A percentile compares a stretch with the other conserved stretches of the same genome.
Conservation (phyloP, 179 eudicot genomes). For the Sideroxylon spinosum region DNA sequence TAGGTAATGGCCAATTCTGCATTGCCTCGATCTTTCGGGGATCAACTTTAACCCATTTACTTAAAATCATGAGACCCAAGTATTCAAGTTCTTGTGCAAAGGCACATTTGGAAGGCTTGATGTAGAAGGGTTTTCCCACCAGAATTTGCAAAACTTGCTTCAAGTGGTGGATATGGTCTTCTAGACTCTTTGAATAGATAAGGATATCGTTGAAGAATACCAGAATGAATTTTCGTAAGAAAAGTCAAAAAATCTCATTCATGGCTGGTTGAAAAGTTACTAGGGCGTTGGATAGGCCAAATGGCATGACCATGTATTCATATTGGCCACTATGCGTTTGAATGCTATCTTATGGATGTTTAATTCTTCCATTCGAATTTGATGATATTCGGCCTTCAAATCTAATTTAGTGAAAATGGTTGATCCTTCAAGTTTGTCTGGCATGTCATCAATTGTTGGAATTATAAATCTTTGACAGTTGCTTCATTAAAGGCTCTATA, state of each 20-base stretch:
- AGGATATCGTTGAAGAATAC: conserved; percentile 12
- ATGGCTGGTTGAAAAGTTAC: conserved; percentile 11
- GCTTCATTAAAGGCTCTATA: too few species aligned
- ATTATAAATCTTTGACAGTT: not conserved
- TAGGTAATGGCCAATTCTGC: not conserved
- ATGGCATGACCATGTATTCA: conserved; percentile 18
- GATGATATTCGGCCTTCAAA: not conserved
- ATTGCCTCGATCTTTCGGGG: not conserved
- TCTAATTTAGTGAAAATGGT: not conserved
- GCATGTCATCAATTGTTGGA: not conserved
- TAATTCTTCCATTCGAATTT: not conserved
- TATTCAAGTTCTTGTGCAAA: not conserved
- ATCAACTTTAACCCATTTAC: not conserved
- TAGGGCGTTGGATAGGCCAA: conserved; percentile 11
- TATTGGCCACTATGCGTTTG: not conserved
- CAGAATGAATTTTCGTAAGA: not conserved
- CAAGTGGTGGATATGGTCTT: not conserved
- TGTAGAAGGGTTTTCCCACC: too few species aligned
- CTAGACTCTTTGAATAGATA: not conserved
- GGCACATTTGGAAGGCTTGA: too few species aligned
- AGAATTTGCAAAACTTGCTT: not conserved
- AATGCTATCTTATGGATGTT: conserved; percentile 16
- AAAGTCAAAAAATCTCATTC: not conserved
- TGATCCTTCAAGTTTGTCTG: not conserved
- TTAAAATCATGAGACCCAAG: not conserved